These are phyloP conservation scores for Boletellus sp. DNA, from an alignment of 1,284 basidiomycete genomes.

Conservation along the genomic window DNA sequence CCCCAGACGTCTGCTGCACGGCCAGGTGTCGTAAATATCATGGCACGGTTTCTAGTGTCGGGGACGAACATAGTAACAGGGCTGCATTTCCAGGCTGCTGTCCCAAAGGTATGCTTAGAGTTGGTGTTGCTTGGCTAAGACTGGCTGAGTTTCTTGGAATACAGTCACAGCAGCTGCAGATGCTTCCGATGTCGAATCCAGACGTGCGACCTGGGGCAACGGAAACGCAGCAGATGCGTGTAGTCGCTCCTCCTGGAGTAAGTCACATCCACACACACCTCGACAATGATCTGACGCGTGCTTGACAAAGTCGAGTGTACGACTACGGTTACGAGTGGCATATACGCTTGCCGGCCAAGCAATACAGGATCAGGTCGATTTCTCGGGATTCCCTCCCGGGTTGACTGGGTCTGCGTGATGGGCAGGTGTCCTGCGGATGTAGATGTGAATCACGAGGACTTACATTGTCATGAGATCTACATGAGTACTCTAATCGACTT, in stretches of 20 bases:
- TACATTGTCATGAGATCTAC: slow-evolving; percentile 20
- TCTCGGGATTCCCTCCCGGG: slow-evolving; percentile 82
- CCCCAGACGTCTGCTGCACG: slow-evolving; percentile 77
- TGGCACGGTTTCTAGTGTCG: slow-evolving; percentile 81
- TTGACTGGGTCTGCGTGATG: slow-evolving; percentile 51
- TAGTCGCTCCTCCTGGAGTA: slow-evolving; percentile 85
- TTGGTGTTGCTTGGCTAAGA: not conserved
- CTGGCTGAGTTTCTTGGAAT: not conserved
- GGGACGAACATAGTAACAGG: slow-evolving; percentile 51
- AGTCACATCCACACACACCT: slow-evolving; percentile 34
- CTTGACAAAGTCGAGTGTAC: slow-evolving; percentile 64
- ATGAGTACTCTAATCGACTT: slow-evolving; percentile 9
- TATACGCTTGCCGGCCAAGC: slow-evolving; percentile 67
- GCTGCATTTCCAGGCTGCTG: slow-evolving; percentile 95
- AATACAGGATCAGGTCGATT: slow-evolving; percentile 93
- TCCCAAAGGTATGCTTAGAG: slow-evolving; percentile 77
- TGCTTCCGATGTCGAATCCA: slow-evolving; percentile 94
- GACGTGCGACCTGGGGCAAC: slow-evolving; percentile 73
- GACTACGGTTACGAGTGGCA: slow-evolving; percentile 83
- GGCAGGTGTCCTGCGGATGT: slow-evolving; percentile 2
- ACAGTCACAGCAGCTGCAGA: slow-evolving; percentile 95
- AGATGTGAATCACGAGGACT: slow-evolving; percentile 10
- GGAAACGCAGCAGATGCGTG: slow-evolving; percentile 94
- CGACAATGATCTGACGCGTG: slow-evolving; percentile 5
- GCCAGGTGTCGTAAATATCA: slow-evolving; percentile 86